Evolutionary conservation across 352 stramenopile species (phyloP).

Genomic region (Globisporangium nodosum): DNA sequence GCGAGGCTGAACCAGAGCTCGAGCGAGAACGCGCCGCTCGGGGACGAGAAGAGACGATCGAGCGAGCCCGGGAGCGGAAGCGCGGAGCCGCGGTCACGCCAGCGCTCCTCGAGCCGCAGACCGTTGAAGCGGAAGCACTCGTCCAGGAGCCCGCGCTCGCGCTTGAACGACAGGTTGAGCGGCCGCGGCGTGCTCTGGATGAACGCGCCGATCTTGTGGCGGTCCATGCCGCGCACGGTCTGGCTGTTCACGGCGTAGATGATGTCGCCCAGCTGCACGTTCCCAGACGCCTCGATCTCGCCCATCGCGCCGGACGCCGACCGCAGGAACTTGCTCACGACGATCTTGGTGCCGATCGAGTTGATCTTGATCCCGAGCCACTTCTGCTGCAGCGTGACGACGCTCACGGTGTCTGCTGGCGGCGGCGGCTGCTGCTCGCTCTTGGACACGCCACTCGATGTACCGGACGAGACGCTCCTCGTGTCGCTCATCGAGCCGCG

Average conservation of each 20-base stretch:
- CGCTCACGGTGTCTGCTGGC: slow-evolving; percentile 15
- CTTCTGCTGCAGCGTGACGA: slow-evolving; percentile 55
- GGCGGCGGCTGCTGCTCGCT: slow-evolving; percentile 9
- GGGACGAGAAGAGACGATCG: slow-evolving; percentile 27
- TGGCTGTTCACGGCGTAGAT: slow-evolving; percentile 64
- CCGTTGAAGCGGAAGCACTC: slow-evolving; percentile 58
- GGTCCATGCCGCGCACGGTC: slow-evolving; percentile 48
- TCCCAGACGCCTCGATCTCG: slow-evolving; percentile 65
- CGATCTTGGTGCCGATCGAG: slow-evolving; percentile 59
- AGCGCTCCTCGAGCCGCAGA: slow-evolving; percentile 20
- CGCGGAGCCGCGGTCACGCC: slow-evolving; percentile 26
- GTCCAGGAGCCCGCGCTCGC: slow-evolving; percentile 39
- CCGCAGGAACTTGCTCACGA: slow-evolving; percentile 70
- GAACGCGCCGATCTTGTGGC: slow-evolving; percentile 51
- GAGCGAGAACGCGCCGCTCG: slow-evolving; percentile 37
- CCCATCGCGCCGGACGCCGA: slow-evolving; percentile 45
- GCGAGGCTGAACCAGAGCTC: slow-evolving; percentile 67
- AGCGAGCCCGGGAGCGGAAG: slow-evolving; percentile 39
- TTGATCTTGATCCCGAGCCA: slow-evolving; percentile 79
- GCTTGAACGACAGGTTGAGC: slow-evolving; percentile 52
- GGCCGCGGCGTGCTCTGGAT: slow-evolving; percentile 53
- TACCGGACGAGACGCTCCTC: slow-evolving; percentile 5
- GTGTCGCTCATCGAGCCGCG: slow-evolving; percentile 9
- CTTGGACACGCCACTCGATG: slow-evolving; percentile 4
- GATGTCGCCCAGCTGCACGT: slow-evolving; percentile 52